Conservation (phyloP, 2,329 filamentous ascomycete genomes). For the Truncatella angustata region DNA sequence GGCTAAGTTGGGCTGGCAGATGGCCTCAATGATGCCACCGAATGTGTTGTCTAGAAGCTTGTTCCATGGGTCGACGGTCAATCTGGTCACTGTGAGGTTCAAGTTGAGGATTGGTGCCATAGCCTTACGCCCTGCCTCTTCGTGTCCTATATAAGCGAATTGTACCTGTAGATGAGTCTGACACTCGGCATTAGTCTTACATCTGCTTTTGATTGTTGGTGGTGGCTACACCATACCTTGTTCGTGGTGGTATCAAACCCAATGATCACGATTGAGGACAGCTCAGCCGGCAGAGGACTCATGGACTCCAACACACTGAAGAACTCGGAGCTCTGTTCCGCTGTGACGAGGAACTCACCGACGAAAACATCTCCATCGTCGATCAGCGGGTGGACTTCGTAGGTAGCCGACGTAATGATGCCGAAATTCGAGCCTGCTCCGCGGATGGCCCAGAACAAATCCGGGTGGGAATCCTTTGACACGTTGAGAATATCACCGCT, state of each 20-base stretch:
- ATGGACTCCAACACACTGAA: background rate
- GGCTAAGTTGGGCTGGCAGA: background rate
- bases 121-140: background rate
- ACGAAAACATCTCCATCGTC: constrained; percentile 3
- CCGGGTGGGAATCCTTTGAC: constrained; percentile 12
- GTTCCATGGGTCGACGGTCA: background rate
- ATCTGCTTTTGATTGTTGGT: no score
- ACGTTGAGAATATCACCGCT: constrained; percentile 18
- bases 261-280: no score
- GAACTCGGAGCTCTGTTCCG: background rate
- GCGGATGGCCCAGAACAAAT: constrained; percentile 24
- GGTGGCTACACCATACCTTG: background rate
- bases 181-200: background rate
- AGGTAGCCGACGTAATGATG: constrained; percentile 15
- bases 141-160: background rate
- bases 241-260: background rate
- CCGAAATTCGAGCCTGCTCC: constrained; percentile 26
- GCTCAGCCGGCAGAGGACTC: background rate
- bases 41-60: background rate
- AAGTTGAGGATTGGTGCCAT: background rate
- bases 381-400: constrained; percentile 6
- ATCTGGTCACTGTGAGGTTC: background rate
- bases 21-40: background rate
- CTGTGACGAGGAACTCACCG: constrained; percentile 4
- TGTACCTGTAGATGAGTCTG: background rate